Evolutionary conservation across 2,329 filamentous ascomycete genomes (phyloP).

Genomic region (Penicillium palitans): DNA sequence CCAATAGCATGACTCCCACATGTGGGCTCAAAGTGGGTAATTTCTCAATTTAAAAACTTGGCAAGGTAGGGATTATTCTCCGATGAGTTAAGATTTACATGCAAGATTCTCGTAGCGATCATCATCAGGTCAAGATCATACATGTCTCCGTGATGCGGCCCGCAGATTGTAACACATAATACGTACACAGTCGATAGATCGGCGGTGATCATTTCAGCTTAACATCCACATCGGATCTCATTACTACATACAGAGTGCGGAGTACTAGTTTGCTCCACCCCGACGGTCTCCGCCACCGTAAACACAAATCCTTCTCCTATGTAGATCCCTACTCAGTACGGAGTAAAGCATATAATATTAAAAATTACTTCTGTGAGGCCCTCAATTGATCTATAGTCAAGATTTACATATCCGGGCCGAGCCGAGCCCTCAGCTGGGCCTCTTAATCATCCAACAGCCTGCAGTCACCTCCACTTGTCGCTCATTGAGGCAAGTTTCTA

Average conservation of each 20-base stretch:
- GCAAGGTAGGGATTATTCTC: neutral
- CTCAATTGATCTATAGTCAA: neutral
- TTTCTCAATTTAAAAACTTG: neutral
- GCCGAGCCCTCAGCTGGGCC: neutral
- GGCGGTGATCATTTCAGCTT: neutral
- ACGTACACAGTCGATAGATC: neutral
- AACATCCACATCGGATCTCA: neutral
- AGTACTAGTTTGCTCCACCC: neutral
- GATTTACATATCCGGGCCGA: neutral
- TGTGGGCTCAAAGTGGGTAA: neutral
- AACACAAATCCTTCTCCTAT: neutral
- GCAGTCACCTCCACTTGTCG: neutral
- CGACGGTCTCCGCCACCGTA: neutral
- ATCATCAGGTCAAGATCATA: neutral
- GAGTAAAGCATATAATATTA: neutral
- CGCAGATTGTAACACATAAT: neutral
- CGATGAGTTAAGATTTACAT: neutral
- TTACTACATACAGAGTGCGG: neutral
- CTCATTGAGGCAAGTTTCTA: neutral
- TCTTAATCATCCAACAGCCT: neutral
- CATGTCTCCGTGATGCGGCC: neutral
- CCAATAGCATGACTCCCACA: neutral
- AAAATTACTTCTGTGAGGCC: neutral
- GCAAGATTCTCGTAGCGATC: neutral
- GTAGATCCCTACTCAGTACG: neutral